phyloP scores from a whole-genome alignment of 1,139 yeast species.

The Trichomonascaceae sp. region DNA sequence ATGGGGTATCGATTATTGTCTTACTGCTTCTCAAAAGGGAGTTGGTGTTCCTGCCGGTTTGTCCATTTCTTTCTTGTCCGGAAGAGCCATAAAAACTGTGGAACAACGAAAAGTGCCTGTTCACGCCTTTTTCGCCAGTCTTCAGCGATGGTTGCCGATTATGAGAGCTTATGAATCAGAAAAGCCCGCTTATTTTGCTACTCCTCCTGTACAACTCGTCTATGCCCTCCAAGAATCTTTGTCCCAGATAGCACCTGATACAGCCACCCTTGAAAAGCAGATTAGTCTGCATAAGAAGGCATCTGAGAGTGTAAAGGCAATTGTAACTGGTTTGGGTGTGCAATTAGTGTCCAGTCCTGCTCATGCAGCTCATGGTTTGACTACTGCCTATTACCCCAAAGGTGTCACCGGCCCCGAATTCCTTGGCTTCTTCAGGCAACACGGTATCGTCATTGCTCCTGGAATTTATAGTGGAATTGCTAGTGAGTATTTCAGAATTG shows the following conservation, averaged over 20 bases:
- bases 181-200: slow-evolving; percentile 81
- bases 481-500: slow-evolving; percentile 82
- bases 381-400: slow-evolving; percentile 82
- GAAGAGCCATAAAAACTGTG: slow-evolving; percentile 66
- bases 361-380: slow-evolving; percentile 80
- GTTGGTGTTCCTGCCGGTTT: slow-evolving; percentile 93
- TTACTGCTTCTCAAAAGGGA: slow-evolving; percentile 94
- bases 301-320: slow-evolving; percentile 60
- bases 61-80: slow-evolving; percentile 68
- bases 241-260: slow-evolving; percentile 54
- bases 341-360: slow-evolving; percentile 59
- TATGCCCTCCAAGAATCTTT: slow-evolving; percentile 77
- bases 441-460: slow-evolving; percentile 83
- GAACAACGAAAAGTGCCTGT: slow-evolving; percentile 45
- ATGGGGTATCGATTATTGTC: slow-evolving; percentile 85
- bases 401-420: slow-evolving; percentile 64
- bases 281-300: slow-evolving; percentile 57
- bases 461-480: slow-evolving; percentile 83
- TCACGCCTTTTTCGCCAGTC: slow-evolving; percentile 63
- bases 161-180: slow-evolving; percentile 85
- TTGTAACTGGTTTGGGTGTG: slow-evolving; percentile 51
- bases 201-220: slow-evolving; percentile 85
- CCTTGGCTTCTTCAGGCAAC: slow-evolving; percentile 48
- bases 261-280: slow-evolving; percentile 53
- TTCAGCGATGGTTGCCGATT: slow-evolving; percentile 84